phyloP scores from a whole-genome alignment of 2,329 filamentous ascomycete genomes.

The Phaeosphaeriaceae sp. region DNA sequence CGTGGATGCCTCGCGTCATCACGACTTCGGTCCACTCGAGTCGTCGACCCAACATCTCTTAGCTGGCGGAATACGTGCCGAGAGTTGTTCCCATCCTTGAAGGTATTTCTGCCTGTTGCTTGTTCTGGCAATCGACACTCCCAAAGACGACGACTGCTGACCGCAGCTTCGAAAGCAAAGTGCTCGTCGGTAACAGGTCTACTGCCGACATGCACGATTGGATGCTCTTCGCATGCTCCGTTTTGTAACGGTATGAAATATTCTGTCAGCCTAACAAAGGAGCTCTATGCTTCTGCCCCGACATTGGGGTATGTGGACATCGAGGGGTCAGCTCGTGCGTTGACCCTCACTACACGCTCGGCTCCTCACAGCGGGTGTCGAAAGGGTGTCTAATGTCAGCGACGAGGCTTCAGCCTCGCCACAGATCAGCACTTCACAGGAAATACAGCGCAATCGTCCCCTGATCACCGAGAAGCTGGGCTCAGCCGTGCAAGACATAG shows the following conservation, averaged over 20 bases:
- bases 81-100: constrained; percentile 16
- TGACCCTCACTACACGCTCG: background rate
- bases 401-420: constrained; percentile 2
- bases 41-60: background rate
- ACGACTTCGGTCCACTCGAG: background rate
- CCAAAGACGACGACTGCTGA: constrained; percentile 17
- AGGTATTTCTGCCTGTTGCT: background rate
- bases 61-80: constrained; percentile 3
- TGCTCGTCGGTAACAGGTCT: background rate
- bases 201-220: background rate
- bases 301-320: background rate
- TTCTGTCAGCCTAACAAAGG: background rate
- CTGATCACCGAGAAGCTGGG: background rate
- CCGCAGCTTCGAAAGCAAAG: constrained; percentile 22
- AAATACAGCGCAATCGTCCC: background rate
- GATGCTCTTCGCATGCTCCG: constrained; percentile 2
- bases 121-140: background rate
- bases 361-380: background rate
- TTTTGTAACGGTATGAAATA: background rate
- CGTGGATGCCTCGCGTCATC: background rate
- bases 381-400: background rate
- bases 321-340: background rate
- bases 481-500: background rate
- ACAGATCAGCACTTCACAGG: constrained; percentile 1
- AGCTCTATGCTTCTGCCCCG: background rate